Conservation (phyloP, 2,329 filamentous ascomycete species). For the Torrubiella hemipterigena region DNA sequence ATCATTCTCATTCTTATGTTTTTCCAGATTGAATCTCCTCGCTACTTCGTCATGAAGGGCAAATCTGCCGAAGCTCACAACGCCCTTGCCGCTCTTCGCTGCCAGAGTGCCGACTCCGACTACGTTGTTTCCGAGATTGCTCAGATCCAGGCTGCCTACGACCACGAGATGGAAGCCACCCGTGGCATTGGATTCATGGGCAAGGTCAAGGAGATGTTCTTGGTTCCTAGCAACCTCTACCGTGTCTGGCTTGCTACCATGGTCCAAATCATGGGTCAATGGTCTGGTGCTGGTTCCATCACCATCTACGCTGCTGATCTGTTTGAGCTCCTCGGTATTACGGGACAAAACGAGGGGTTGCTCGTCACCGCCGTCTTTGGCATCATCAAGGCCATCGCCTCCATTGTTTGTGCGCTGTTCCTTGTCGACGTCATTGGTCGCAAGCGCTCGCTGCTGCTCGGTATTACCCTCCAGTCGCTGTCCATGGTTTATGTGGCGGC, state of each 20-base stretch:
- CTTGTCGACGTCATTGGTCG: constrained; percentile 69
- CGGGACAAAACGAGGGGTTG: constrained; percentile 54
- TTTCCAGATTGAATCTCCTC: constrained; percentile 57
- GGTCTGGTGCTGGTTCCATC: constrained; percentile 61
- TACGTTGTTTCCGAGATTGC: constrained; percentile 51
- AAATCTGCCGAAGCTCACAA: constrained; percentile 44
- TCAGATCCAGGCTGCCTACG: constrained; percentile 52
- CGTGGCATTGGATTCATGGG: constrained; percentile 53
- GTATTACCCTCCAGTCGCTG: constrained; percentile 47
- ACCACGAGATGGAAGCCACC: constrained; percentile 61
- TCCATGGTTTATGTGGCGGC: constrained; percentile 50
- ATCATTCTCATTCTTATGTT: constrained; percentile 61
- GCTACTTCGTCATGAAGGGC: constrained; percentile 56
- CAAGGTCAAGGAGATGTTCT: constrained; percentile 55
- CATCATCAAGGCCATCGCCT: constrained; percentile 57
- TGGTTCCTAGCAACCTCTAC: constrained; percentile 58
- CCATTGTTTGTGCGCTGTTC: constrained; percentile 61
- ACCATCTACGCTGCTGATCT: constrained; percentile 67
- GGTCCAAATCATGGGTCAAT: constrained; percentile 62
- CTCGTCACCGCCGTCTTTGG: constrained; percentile 67
- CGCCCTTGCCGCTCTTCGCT: constrained; percentile 44
- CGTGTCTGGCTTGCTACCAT: constrained; percentile 56
- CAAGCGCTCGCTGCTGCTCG: constrained; percentile 51
- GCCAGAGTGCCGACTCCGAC: constrained; percentile 45
- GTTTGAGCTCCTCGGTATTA: constrained; percentile 60